Base-by-base conservation (phyloP, 2,329 filamentous ascomycete genomes). In the Trichoderma sp. region DNA sequence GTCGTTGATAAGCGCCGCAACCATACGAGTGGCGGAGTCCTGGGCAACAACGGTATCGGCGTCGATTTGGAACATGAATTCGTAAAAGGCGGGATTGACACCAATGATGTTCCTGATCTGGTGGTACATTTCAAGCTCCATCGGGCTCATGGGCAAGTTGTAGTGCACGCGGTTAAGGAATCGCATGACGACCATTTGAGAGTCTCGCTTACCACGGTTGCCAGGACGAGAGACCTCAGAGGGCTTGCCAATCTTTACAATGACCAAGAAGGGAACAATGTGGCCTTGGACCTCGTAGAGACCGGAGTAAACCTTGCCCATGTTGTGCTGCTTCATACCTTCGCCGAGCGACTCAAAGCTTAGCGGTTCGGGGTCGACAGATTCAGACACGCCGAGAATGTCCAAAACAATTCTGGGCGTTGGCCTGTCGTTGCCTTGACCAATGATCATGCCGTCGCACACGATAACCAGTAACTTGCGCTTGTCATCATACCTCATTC, bases 141-240 rank as follows among this genome's bases (percentile, higher is more conserved):
- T 89, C 4, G 97, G 97, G 81, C 93, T 97, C 97, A 99, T 99
- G 27, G 97, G 87, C 74, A 96, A 88, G 83, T 98, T 98, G 89
- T 99, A 98, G 87, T 99, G 97, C 66, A 99, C 95, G 78, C 97
- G 94, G 89, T 99, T 98, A 82, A 99, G 91, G 92, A 99, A 99
- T 78, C 97, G 93, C 97, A 99, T 99, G 77, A 98, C 87, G 78
- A 99, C 89, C 93, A 99, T 97, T 85, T 99, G 97, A 72, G 97
- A 98, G 85, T 99, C 97, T 89, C 97, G 96, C 90, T 99, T 99
- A 85, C 97, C 97, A 89, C 97, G 94, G 87, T 99, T 99, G 84
- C 97, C 97, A 77, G 97, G 86, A 81, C 97, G 98, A 24, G 94
- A 93, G 78, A 98, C 95, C 84, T 99, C 97, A 3, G 96, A 98